Evolutionary conservation across 768 basidiomycete genomes (phyloP).

Genomic region (Suillus tomentosus): DNA sequence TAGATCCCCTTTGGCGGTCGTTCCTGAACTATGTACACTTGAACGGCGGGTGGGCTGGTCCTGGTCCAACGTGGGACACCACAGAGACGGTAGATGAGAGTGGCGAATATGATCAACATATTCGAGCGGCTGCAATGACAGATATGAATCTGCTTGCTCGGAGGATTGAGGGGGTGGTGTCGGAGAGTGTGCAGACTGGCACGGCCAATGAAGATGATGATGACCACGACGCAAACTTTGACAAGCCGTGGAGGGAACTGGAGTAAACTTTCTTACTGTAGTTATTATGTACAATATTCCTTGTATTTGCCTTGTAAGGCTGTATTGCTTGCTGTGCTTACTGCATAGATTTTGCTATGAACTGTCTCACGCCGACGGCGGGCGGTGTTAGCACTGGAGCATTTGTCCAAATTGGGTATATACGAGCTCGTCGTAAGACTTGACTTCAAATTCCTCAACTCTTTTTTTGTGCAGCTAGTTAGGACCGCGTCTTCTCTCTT

Average conservation of each 20-base stretch:
- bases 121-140: conserved; percentile 33
- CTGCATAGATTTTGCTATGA: too few relatives aligned
- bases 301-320: background rate
- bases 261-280: conserved; percentile 28
- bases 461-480: conserved; percentile 2
- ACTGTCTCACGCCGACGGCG: background rate
- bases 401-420: conserved; percentile 1
- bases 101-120: conserved; percentile 42
- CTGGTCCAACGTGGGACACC: conserved; percentile 16
- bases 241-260: conserved; percentile 44
- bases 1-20: conserved; percentile 63
- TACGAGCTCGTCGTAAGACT: background rate
- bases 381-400: background rate
- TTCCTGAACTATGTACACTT: conserved; percentile 61
- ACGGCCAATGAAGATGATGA: conserved; percentile 17
- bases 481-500: conserved; percentile 1
- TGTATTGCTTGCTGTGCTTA: background rate
- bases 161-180: conserved; percentile 36
- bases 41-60: conserved; percentile 51
- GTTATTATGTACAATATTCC: background rate
- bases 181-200: conserved; percentile 17
- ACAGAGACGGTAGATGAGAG: conserved; percentile 34
- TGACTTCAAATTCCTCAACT: background rate
- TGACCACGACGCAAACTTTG: conserved; percentile 34
- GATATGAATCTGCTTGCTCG: conserved; percentile 48